Evolutionary conservation across 352 stramenopile species (phyloP), one percentile per base, ranked within the genome.

Genomic region (Globisporangium nagaii): DNA sequence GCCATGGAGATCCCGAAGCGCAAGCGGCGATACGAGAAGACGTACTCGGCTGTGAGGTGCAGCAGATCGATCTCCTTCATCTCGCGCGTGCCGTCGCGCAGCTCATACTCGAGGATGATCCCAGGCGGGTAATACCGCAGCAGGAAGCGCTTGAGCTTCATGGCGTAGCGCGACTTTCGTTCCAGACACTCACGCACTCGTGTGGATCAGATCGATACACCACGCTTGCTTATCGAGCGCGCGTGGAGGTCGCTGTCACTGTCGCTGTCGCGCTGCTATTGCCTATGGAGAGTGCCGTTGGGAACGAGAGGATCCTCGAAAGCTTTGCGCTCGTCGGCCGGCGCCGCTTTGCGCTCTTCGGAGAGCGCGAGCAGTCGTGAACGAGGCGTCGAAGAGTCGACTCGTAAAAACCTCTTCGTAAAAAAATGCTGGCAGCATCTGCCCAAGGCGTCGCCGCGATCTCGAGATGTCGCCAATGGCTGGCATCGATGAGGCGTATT

Each of bases 81-180:
- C 60, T 96, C 88, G 48, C 87, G 72, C 25, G 86, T 96, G 61
- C 88, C 91, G 68, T 98, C 93, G 35, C 90, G 80, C 34, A 96
- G 65, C 62, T 98, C 93, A 67, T 98, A 98, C 71, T 98, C 94
- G 56, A 98, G 79, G 58, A 98, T 97, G 68, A 98, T 97, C 10
- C 93, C 88, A 31, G 93, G 93, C 53, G 94, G 93, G 62, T 98
- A 98, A 71, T 98, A 98, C 48, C 94, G 74, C 58, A 98, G 71
- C 60, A 98, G 63, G 62, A 98, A 98, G 39, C 93, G 75, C 74
- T 97, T 97, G 25, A 98, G 79, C 75, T 98, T 98, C 94, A 98
- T 98, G 45, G 36, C n/a, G n/a, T n/a, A n/a, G n/a, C n/a, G n/a
- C 49, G 34, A 39, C 10, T 11, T 9, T 9, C 34, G 34, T 39